phyloP scores from a whole-genome alignment of 2,329 filamentous ascomycete genomes.

The Sporothrix dimorphospora region DNA sequence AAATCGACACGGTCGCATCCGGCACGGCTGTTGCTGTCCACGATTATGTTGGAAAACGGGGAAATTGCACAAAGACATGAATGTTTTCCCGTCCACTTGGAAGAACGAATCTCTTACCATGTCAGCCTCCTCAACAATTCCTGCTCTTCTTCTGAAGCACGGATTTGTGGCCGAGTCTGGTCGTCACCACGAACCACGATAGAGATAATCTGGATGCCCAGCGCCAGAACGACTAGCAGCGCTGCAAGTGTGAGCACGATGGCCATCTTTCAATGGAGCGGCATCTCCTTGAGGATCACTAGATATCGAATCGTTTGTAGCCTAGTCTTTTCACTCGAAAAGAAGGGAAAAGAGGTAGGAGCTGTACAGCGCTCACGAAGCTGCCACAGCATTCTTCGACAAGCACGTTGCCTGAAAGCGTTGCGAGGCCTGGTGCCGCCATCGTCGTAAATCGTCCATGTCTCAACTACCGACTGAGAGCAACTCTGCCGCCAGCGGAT shows the following conservation, averaged over 20 bases:
- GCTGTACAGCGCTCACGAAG: not conserved
- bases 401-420: not conserved
- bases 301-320: not conserved
- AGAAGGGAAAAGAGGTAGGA: not conserved
- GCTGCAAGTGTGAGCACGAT: constrained; percentile 12
- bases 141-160: not conserved
- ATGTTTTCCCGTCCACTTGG: not conserved
- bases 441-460: not conserved
- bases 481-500: constrained; percentile 3
- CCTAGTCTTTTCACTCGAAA: not conserved
- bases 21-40: not conserved
- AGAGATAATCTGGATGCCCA: not conserved
- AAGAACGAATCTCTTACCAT: not conserved
- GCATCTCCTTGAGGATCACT: not conserved
- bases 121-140: not conserved
- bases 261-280: constrained; percentile 19
- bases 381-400: not conserved
- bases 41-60: not conserved
- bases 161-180: not conserved
- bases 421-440: not conserved
- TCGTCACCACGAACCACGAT: not conserved
- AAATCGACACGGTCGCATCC: not conserved
- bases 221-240: not conserved
- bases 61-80: not conserved
- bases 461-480: not conserved